Evolutionary conservation across 1,284 basidiomycete species (phyloP), one percentile per base, ranked within the genome.

Genomic region (Pyrrhoderma noxium): DNA sequence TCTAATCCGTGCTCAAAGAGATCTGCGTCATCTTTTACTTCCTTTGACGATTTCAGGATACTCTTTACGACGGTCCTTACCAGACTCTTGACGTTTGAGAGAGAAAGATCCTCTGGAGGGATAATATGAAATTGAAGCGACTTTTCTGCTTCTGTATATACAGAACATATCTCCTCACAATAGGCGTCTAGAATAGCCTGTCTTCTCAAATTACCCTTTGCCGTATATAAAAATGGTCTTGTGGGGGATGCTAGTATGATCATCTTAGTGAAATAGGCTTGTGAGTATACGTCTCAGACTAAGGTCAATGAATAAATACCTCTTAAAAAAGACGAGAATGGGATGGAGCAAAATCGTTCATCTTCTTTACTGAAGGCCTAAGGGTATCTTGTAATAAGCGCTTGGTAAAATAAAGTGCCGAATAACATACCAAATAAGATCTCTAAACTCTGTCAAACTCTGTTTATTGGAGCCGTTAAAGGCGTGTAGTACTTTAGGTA

Each of bases 1-100:
- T 74, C 72, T 49, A 68, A 69, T 3, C 72, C 71, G 22, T 62
- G 58, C 18, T 66, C 62, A 58, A 75, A 74, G 3, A 74, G 55
- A 49, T 75, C 71, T 11, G 60, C 66, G 14, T 59, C 52, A 45
- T 70, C 67, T 5, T 31, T 11, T 14, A 57, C 39, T 11, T 5
- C 7, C 27, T 11, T 31, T 31, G 27, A 31, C 13, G 16, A 19
- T 8, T 31, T 23, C 9, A 19, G 36, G 11, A 23, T 44, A 9
- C 52, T 51, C 27, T 47, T 46, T 14, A 61, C 50, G 9, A 61
- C 45, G 5, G 19, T 13, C 14, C 47, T 22, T 22, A 60, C 52
- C 44, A 59, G 43, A 2, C 19, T 35, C 23, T 14, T 19, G 27
- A 45, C 14, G 11, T 44, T 21, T 58, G 59, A 60, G 11, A 48